These are phyloP conservation scores for Pestalotiopsis fici DNA, from an alignment of 2,329 filamentous ascomycete species.

Conservation along the genomic window DNA sequence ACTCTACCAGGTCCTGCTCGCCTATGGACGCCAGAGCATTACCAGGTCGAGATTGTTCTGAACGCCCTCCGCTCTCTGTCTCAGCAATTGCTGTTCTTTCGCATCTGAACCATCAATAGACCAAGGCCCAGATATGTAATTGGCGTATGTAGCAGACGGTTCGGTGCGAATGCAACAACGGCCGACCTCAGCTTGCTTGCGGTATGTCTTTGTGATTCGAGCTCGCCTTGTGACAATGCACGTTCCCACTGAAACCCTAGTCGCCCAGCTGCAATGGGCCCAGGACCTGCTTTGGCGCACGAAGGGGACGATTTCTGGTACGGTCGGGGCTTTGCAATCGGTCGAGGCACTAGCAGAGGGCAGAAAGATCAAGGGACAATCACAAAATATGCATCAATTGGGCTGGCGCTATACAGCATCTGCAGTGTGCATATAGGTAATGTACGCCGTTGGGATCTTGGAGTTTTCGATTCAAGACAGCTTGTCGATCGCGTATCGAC, in stretches of 20 bases:
- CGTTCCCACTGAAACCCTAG: not conserved
- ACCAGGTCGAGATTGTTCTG: not conserved
- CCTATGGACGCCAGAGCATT: not conserved
- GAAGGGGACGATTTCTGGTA: not conserved
- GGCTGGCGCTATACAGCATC: not conserved
- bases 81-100: not conserved
- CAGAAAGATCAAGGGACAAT: not conserved
- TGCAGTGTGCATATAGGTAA: too few relatives aligned
- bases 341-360: not conserved
- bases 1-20: not conserved
- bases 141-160: not conserved
- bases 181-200: not conserved
- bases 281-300: not conserved
- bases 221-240: not conserved
- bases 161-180: not conserved
- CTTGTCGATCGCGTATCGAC: too few relatives aligned
- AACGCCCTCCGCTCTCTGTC: not conserved
- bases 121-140: not conserved
- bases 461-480: too few relatives aligned
- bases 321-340: not conserved
- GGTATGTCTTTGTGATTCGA: not conserved
- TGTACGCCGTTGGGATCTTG: too few relatives aligned
- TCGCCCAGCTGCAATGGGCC: not conserved
- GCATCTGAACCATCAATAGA: too few relatives aligned
- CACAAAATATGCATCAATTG: not conserved